Percentiles rank a stretch among this genome's conserved stretches.
phyloP scores from a whole-genome alignment of 2,329 filamentous ascomycete species.

The Thielaviopsis punctulata region DNA sequence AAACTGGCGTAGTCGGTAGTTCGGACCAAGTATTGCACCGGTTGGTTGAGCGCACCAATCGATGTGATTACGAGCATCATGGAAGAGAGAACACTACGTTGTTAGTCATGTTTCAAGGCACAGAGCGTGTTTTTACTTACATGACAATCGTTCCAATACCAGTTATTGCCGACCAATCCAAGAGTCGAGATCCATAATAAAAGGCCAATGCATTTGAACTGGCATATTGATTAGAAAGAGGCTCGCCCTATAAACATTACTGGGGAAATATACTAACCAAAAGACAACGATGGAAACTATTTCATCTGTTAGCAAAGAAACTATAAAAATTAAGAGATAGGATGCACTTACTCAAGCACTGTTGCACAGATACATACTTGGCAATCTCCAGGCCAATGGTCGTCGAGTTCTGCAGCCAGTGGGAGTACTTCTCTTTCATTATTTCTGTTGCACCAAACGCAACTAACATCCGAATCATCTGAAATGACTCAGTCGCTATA shows the following conservation, averaged over 20 bases:
- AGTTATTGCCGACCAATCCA: conserved; percentile 13
- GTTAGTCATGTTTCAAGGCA: background rate
- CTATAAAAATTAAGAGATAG: conserved; percentile 5
- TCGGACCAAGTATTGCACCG: conserved; percentile 20
- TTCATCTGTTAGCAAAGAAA: background rate
- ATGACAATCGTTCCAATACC: conserved; percentile 14
- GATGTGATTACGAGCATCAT: conserved; percentile 19
- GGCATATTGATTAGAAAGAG: background rate
- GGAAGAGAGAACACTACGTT: conserved; percentile 14
- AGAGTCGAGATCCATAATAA: conserved; percentile 14
- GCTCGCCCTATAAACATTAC: background rate
- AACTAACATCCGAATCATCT: conserved; percentile 26
- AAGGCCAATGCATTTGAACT: conserved; percentile 15
- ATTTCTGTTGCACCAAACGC: conserved; percentile 24
- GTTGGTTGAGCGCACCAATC: conserved; percentile 19
- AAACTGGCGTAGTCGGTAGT: conserved; percentile 22
- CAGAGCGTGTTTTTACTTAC: conserved; percentile 12
- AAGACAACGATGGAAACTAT: background rate
- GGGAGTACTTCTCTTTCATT: conserved; percentile 20
- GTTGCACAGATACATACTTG: conserved; percentile 16
- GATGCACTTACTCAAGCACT: conserved; percentile 11
- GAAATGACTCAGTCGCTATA: conserved; percentile 25
- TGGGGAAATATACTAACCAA: background rate
- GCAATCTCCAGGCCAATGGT: conserved; percentile 17
- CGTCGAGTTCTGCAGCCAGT: conserved; percentile 21